Evolutionary conservation across 177 flowering plant genomes (phyloP).

Genomic region (Tripterygium wilfordii): DNA sequence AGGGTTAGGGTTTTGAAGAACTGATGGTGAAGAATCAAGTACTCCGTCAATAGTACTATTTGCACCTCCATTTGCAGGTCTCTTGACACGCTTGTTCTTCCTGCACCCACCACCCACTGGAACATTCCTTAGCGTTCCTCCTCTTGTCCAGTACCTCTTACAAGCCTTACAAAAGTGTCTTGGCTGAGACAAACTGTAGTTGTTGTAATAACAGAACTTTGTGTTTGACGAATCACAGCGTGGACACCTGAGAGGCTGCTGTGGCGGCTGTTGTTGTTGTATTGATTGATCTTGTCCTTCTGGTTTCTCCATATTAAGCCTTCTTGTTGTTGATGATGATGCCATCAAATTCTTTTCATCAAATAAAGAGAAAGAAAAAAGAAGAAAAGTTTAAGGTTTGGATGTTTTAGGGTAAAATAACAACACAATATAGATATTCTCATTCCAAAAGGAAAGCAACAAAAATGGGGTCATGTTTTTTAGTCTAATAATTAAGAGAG

Average conservation of each 20-base stretch:
- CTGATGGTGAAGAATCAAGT: slow-evolving; percentile 9
- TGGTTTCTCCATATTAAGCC: slow-evolving; percentile 50
- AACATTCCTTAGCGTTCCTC: slow-evolving; percentile 79
- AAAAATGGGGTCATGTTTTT: slow-evolving; percentile 52
- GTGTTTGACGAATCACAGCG: slow-evolving; percentile 87
- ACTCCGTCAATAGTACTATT: background rate
- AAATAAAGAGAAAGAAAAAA: background rate
- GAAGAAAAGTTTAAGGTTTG: background rate
- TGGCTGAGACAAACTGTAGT: slow-evolving; percentile 87
- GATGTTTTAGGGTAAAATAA: slow-evolving; percentile 23
- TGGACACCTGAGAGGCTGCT: slow-evolving; percentile 55
- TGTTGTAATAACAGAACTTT: slow-evolving; percentile 88
- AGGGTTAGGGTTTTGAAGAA: slow-evolving; percentile 6
- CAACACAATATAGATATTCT: slow-evolving; percentile 36
- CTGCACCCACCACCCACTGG: slow-evolving; percentile 87
- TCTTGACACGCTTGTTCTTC: slow-evolving; percentile 67
- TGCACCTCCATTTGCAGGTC: too few species aligned
- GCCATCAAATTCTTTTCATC: slow-evolving; percentile 30
- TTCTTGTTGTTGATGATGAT: slow-evolving; percentile 12
- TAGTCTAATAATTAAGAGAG: slow-evolving; percentile 34
- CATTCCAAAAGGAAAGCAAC: slow-evolving; percentile 56
- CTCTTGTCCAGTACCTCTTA: slow-evolving; percentile 87
- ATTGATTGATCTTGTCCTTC: slow-evolving; percentile 14
- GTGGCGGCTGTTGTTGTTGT: slow-evolving; percentile 30
- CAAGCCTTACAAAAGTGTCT: slow-evolving; percentile 87